Evolutionary conservation across 164 flowering plant genomes (phyloP).

Genomic region (Piper betle): DNA sequence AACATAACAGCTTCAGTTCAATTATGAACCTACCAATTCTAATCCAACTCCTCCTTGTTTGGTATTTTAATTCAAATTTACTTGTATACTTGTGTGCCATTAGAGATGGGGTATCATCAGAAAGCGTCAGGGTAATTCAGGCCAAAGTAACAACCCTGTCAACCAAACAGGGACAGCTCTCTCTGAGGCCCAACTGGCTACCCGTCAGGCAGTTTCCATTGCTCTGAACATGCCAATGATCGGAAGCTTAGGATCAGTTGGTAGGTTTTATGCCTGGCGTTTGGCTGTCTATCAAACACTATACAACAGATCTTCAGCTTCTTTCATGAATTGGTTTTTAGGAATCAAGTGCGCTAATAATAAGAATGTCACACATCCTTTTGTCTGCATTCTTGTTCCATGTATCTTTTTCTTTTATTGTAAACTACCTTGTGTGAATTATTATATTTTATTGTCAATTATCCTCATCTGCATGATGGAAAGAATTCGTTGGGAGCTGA

Average conservation of each 20-base stretch:
- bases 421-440: no score
- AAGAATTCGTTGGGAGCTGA: no score
- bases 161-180: constrained; percentile 27
- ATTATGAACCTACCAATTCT: not conserved
- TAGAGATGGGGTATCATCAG: constrained; percentile 77
- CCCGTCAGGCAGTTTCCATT: constrained; percentile 51
- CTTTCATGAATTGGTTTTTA: no score
- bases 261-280: constrained; percentile 14
- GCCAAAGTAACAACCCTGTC: constrained; percentile 15
- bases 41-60: not conserved
- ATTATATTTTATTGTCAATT: no score
- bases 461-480: no score
- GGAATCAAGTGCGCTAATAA: no score
- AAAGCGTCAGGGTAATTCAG: constrained; percentile 29
- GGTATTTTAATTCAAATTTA: no score
- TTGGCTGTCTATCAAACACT: constrained; percentile 4
- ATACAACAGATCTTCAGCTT: no score
- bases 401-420: no score
- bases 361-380: no score
- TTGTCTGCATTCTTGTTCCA: no score
- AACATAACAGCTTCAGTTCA: no score
- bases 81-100: constrained; percentile 3
- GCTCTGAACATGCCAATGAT: constrained; percentile 47
- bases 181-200: constrained; percentile 52
- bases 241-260: constrained; percentile 21